A percentile compares a stretch with the other conserved stretches of the same genome.
Conservation (phyloP, 1,284 basidiomycete genomes). For the Rhodotorula glutinis region DNA sequence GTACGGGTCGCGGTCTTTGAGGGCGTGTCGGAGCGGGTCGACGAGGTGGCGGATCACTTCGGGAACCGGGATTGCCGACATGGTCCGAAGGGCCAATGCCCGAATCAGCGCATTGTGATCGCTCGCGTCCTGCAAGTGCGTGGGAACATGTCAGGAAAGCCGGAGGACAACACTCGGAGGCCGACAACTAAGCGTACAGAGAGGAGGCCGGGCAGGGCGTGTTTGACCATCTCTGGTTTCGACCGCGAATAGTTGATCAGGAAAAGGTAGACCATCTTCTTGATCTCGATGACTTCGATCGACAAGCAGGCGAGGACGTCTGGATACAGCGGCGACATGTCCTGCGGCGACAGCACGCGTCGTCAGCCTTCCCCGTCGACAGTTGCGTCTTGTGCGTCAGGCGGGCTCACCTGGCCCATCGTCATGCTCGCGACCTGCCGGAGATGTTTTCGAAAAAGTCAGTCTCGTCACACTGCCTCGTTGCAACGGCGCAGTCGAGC, state of each 20-base stretch:
- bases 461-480: too few species aligned
- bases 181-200: constrained; percentile 55
- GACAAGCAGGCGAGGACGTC: constrained; percentile 86
- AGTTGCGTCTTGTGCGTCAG: too few species aligned
- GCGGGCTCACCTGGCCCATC: constrained; percentile 87
- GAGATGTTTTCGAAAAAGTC: background rate
- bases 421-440: constrained; percentile 77
- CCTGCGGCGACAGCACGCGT: constrained; percentile 53
- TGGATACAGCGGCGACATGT: constrained; percentile 80
- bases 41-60: constrained; percentile 68
- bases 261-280: constrained; percentile 94
- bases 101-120: constrained; percentile 89
- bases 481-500: too few species aligned
- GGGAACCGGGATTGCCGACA: constrained; percentile 90
- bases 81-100: constrained; percentile 87
- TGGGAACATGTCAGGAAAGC: too few species aligned
- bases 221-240: constrained; percentile 80
- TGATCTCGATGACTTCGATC: constrained; percentile 89
- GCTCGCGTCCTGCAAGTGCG: constrained; percentile 68
- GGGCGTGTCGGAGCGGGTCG: constrained; percentile 79
- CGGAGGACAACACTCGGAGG: too few species aligned
- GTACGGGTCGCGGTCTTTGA: constrained; percentile 87
- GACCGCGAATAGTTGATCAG: constrained; percentile 85
- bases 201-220: constrained; percentile 84
- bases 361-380: too few species aligned